Evolutionary conservation across 441 rosid genomes (phyloP).

Genomic region (Erodium trifolium): DNA sequence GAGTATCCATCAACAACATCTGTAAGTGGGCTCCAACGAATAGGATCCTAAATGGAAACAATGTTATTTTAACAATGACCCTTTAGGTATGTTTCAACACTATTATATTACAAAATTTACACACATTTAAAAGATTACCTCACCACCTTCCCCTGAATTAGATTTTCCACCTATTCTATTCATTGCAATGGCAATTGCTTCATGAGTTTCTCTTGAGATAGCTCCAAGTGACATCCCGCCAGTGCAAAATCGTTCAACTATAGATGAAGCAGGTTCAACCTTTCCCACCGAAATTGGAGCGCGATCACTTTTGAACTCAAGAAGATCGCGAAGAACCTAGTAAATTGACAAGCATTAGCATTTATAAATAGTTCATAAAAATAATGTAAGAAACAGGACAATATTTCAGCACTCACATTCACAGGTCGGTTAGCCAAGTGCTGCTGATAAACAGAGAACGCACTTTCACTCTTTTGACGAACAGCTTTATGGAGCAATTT

Average conservation of each 20-base stretch:
- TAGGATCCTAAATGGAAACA: constrained; percentile 62
- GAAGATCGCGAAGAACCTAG: constrained; percentile 94
- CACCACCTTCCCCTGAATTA: constrained; percentile 99
- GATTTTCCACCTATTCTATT: constrained; percentile 94
- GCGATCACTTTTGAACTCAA: constrained; percentile 90
- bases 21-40: constrained; percentile 85
- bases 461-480: constrained; percentile 94
- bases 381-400: not conserved
- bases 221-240: constrained; percentile 99
- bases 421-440: constrained; percentile 95
- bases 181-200: constrained; percentile 99
- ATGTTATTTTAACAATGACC: not conserved
- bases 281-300: constrained; percentile 81
- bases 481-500: constrained; percentile 97
- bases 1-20: constrained; percentile 99
- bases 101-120: constrained; percentile 1
- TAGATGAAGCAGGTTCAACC: constrained; percentile 86
- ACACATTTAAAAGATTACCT: constrained; percentile 41
- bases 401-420: constrained; percentile 47
- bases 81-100: constrained; percentile 10
- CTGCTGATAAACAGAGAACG: constrained; percentile 88
- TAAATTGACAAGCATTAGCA: constrained; percentile 12
- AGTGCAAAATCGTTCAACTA: constrained; percentile 91
- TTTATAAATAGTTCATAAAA: not conserved
- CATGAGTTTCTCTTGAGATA: constrained; percentile 98